Conservation (phyloP, 768 basidiomycete genomes). For the Pilatotrama ljubarskyi region DNA sequence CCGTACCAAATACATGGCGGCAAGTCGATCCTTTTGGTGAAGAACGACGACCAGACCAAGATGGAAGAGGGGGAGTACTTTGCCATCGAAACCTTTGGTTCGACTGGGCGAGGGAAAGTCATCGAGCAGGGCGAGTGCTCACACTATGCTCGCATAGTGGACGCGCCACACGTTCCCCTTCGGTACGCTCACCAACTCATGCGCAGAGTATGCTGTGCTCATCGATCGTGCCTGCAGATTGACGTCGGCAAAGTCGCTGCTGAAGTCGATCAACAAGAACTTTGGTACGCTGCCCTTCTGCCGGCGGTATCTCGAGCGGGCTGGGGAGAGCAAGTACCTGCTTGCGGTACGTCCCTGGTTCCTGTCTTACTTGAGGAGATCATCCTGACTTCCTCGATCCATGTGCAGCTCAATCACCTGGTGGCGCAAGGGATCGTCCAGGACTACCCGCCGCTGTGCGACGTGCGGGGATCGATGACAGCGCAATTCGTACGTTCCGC, state of each 20-base stretch:
- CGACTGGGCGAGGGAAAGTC: slow-evolving; percentile 89
- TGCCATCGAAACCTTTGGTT: slow-evolving; percentile 98
- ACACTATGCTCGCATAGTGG: slow-evolving; percentile 79
- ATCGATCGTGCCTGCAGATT: slow-evolving; percentile 46
- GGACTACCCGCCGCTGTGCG: slow-evolving; percentile 91
- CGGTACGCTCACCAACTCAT: slow-evolving; percentile 61
- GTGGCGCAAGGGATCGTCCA: slow-evolving; percentile 87
- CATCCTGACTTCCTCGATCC: not conserved
- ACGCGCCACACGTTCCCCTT: slow-evolving; percentile 72
- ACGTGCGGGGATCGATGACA: slow-evolving; percentile 85
- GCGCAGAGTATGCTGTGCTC: too few relatives aligned
- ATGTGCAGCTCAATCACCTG: slow-evolving; percentile 75
- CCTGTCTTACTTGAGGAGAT: not conserved
- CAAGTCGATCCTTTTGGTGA: slow-evolving; percentile 89
- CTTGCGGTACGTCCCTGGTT: slow-evolving; percentile 61
- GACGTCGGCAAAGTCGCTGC: slow-evolving; percentile 79
- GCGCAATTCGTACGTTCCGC: slow-evolving; percentile 76
- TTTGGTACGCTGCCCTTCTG: slow-evolving; percentile 97
- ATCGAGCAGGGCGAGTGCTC: slow-evolving; percentile 93
- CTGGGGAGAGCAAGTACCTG: slow-evolving; percentile 91
- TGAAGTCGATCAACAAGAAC: slow-evolving; percentile 86
- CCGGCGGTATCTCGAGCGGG: slow-evolving; percentile 89
- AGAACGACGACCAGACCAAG: slow-evolving; percentile 86
- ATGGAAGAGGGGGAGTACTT: slow-evolving; percentile 99
- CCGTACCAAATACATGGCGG: slow-evolving; percentile 92